Evolutionary conservation across 2,329 filamentous ascomycete species (phyloP).

Genomic region (Cladophialophora chaetospira): DNA sequence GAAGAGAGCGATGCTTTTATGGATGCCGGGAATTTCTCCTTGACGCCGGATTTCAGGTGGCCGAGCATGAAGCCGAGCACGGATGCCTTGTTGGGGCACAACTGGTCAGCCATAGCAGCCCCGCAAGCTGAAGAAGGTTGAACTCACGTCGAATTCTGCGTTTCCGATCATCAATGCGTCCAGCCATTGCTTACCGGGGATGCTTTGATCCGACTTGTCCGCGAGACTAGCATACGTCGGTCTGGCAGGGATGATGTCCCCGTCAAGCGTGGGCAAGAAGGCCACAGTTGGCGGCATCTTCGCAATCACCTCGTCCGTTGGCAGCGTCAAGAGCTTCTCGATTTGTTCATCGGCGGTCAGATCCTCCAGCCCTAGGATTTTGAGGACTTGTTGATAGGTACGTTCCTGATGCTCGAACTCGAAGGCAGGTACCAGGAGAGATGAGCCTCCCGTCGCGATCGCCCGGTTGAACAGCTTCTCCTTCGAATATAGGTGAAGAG

Average conservation of each 20-base stretch:
- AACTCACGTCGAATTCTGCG: slow-evolving; percentile 50
- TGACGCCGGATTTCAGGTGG: slow-evolving; percentile 19
- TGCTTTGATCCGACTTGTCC: slow-evolving; percentile 33
- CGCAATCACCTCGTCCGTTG: slow-evolving; percentile 45
- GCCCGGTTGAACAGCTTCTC: slow-evolving; percentile 46
- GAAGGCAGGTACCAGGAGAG: slow-evolving; percentile 46
- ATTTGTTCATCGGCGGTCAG: slow-evolving; percentile 43
- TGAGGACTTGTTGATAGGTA: slow-evolving; percentile 45
- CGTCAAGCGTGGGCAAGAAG: slow-evolving; percentile 46
- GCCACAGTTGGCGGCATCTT: slow-evolving; percentile 42
- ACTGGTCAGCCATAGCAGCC: neutral
- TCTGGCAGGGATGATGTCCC: slow-evolving; percentile 41
- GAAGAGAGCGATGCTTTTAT: slow-evolving; percentile 16
- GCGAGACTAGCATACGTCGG: slow-evolving; percentile 30
- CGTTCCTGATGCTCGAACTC: slow-evolving; percentile 44
- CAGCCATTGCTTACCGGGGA: slow-evolving; percentile 51
- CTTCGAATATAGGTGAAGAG: slow-evolving; percentile 41
- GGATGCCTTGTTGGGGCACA: slow-evolving; percentile 10
- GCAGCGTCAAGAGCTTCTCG: slow-evolving; percentile 44
- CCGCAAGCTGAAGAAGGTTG: neutral
- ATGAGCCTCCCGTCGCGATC: slow-evolving; percentile 48
- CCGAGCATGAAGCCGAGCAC: slow-evolving; percentile 18
- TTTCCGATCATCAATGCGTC: slow-evolving; percentile 52
- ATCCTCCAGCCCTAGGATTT: slow-evolving; percentile 43
- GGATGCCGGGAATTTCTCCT: slow-evolving; percentile 23